These are phyloP conservation scores for Aureobasidium sp. DNA, from an alignment of 2,329 filamentous ascomycete genomes.

Conservation along the genomic window DNA sequence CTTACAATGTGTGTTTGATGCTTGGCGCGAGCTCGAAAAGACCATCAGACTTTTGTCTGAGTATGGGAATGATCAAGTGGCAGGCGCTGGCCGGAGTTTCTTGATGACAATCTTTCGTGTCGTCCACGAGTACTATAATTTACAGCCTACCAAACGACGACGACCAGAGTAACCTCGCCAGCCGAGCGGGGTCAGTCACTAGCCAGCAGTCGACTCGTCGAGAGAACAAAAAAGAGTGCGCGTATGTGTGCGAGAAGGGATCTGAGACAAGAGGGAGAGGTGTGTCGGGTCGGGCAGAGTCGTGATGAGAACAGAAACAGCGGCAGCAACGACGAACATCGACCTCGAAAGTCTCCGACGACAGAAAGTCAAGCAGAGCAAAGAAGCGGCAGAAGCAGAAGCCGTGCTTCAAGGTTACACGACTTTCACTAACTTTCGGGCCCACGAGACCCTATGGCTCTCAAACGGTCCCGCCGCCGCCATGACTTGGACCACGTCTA, in stretches of 20 bases:
- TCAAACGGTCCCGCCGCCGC: slow-evolving; percentile 15
- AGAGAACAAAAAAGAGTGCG: background rate
- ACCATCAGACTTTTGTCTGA: background rate
- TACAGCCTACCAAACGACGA: slow-evolving; percentile 10
- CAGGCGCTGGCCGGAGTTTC: background rate
- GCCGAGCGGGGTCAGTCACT: slow-evolving; percentile 7
- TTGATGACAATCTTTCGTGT: slow-evolving; percentile 1
- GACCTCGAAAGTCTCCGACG: slow-evolving; percentile 13
- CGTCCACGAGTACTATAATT: slow-evolving; percentile 12
- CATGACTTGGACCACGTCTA: slow-evolving; percentile 8
- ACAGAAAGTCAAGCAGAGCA: slow-evolving; percentile 9
- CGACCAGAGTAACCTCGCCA: slow-evolving; percentile 5
- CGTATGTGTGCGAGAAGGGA: background rate
- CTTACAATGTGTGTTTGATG: slow-evolving; percentile 8
- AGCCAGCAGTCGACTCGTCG: slow-evolving; percentile 11
- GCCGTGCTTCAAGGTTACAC: slow-evolving; percentile 15
- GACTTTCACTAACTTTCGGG: slow-evolving; percentile 6
- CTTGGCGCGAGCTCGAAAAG: slow-evolving; percentile 8
- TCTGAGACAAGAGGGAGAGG: background rate
- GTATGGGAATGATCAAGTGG: background rate
- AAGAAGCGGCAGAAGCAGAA: slow-evolving; percentile 14
- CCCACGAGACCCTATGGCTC: slow-evolving; percentile 14
- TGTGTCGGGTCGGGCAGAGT: background rate
- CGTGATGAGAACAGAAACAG: slow-evolving; percentile 1
- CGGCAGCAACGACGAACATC: slow-evolving; percentile 10